These are phyloP conservation scores for Raphanus raphanistrum DNA, from an alignment of 345 rosid species.

Conservation along the genomic window DNA sequence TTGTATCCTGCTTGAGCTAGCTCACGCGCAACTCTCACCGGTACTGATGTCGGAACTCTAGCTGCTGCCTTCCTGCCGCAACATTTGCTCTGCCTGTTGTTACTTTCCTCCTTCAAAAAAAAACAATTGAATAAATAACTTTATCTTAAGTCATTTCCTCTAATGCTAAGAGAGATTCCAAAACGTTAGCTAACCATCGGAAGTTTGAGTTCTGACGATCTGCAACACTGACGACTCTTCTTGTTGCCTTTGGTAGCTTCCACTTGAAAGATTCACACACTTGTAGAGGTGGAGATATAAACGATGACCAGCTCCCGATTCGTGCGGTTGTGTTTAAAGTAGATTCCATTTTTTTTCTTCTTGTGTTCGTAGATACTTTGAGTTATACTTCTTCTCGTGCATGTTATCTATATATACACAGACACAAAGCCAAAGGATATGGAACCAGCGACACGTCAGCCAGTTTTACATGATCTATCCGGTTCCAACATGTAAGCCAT, in stretches of 20 bases:
- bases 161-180: not conserved
- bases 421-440: not conserved
- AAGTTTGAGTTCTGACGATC: conserved; percentile 33
- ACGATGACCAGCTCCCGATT: conserved; percentile 31
- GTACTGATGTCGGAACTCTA: conserved; percentile 75
- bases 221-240: conserved; percentile 1
- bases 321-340: conserved; percentile 10
- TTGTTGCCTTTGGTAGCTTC: conserved; percentile 1
- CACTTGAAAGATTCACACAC: conserved; percentile 6
- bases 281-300: conserved; percentile 14
- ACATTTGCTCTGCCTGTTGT: conserved; percentile 31
- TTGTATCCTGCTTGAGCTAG: conserved; percentile 84
- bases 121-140: not conserved
- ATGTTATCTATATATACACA: not conserved
- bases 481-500: conserved; percentile 26
- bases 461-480: not conserved
- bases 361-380: conserved; percentile 1
- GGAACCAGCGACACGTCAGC: conserved; percentile 45
- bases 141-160: not conserved
- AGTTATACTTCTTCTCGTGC: not conserved
- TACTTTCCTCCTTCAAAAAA: conserved; percentile 24
- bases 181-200: conserved; percentile 21
- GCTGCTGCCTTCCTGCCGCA: conserved; percentile 48
- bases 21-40: conserved; percentile 83
- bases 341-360: conserved; percentile 24